A percentile compares a stretch with the other conserved stretches of the same genome.
Conservation (phyloP, 768 basidiomycete species). For the Russula virescens region DNA sequence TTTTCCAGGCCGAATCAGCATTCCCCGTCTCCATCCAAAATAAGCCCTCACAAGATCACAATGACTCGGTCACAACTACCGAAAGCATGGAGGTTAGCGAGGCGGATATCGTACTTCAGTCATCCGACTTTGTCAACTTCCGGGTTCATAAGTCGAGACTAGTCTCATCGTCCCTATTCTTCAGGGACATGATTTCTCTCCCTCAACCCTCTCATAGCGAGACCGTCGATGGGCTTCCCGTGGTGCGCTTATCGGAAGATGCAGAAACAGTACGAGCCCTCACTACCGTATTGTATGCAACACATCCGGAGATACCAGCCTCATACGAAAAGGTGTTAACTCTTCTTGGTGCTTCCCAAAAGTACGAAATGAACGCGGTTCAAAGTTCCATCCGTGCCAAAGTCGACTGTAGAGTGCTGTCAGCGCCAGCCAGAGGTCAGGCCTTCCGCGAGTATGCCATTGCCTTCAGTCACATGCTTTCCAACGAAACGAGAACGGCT, state of each 20-base stretch:
- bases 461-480: slow-evolving; percentile 9
- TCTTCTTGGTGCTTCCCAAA: slow-evolving; percentile 24
- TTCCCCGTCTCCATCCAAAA: background rate
- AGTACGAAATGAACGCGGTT: slow-evolving; percentile 26
- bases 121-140: slow-evolving; percentile 19
- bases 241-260: slow-evolving; percentile 16
- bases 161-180: slow-evolving; percentile 29
- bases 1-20: background rate
- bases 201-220: slow-evolving; percentile 18
- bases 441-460: slow-evolving; percentile 20
- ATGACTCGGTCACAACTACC: no score
- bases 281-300: slow-evolving; percentile 10
- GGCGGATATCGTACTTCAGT: slow-evolving; percentile 6
- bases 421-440: background rate
- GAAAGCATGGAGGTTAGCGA: background rate
- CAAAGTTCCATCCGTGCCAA: background rate
- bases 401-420: background rate
- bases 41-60: background rate
- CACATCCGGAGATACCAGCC: slow-evolving; percentile 1
- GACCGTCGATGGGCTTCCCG: slow-evolving; percentile 11
- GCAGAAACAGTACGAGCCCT: slow-evolving; percentile 12
- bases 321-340: background rate
- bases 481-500: background rate
- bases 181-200: slow-evolving; percentile 30
- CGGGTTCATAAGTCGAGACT: slow-evolving; percentile 32